A percentile compares a stretch with the other conserved stretches of the same genome.
phyloP scores from a whole-genome alignment of 1,284 basidiomycete species.

The Agroathelia rolfsii region DNA sequence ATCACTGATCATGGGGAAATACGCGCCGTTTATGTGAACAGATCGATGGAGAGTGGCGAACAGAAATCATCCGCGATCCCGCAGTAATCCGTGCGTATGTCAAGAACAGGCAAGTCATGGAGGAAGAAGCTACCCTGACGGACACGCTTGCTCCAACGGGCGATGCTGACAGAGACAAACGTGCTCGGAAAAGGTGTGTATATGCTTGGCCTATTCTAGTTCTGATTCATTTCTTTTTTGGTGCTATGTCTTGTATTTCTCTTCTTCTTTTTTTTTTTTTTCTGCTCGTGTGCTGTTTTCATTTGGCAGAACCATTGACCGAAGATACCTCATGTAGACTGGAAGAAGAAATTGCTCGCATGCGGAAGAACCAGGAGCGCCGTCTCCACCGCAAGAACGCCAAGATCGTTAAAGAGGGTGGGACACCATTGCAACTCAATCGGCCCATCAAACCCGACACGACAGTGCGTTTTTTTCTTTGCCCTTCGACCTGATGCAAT shows the following conservation, averaged over 20 bases:
- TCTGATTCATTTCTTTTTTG: slow-evolving; percentile 2
- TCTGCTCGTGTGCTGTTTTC: no score
- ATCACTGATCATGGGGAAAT: no score
- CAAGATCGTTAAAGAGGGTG: slow-evolving; percentile 78
- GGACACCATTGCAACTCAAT: slow-evolving; percentile 68
- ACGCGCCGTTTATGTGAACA: no score
- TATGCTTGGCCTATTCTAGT: slow-evolving; percentile 1
- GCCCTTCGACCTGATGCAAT: slow-evolving; percentile 10
- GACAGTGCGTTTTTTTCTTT: slow-evolving; percentile 40
- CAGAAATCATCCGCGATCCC: slow-evolving; percentile 88
- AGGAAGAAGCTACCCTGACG: slow-evolving; percentile 79
- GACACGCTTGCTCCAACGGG: slow-evolving; percentile 86
- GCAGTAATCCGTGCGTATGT: slow-evolving; percentile 91
- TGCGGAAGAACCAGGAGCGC: slow-evolving; percentile 96
- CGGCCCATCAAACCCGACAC: slow-evolving; percentile 78
- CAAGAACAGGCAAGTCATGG: slow-evolving; percentile 72
- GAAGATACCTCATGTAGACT: slow-evolving; percentile 60
- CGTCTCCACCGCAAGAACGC: slow-evolving; percentile 92
- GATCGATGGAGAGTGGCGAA: slow-evolving; percentile 79
- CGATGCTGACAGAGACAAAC: slow-evolving; percentile 78
- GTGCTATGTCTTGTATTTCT: slow-evolving; percentile 13
- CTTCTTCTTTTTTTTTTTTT: slow-evolving; percentile 12
- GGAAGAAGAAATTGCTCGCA: slow-evolving; percentile 85
- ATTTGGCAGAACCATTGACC: no score
- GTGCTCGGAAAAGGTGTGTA: slow-evolving; percentile 72